Evolutionary conservation across 202 grass and related monocot genomes (phyloP).

Genomic region (Bolboschoenoplectus hybrid): DNA sequence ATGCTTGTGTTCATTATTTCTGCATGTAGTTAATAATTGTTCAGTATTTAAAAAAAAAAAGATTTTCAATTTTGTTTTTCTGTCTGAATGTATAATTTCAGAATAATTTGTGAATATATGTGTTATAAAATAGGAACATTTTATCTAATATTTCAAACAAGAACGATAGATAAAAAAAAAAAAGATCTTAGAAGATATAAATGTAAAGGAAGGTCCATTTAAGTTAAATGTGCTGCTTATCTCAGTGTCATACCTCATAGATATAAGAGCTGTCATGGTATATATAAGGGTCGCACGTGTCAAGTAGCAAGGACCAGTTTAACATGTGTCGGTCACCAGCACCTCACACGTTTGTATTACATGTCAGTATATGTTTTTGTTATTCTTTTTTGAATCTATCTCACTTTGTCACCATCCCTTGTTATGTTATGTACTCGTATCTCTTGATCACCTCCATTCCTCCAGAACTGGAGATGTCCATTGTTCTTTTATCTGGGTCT

Average conservation of each 20-base stretch:
- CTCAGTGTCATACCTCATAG: not conserved
- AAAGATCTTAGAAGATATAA: no score
- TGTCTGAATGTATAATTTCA: no score
- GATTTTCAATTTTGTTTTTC: no score
- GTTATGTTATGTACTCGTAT: not conserved
- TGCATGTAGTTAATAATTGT: no score
- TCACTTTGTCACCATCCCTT: not conserved
- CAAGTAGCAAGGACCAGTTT: not conserved
- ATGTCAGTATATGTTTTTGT: not conserved
- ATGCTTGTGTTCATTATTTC: no score
- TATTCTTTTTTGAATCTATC: not conserved
- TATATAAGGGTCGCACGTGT: not conserved
- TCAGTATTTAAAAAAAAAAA: no score
- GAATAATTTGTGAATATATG: no score
- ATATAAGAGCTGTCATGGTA: not conserved
- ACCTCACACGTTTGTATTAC: not conserved
- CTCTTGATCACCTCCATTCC: not conserved
- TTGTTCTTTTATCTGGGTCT: no score
- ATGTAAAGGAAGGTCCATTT: not conserved
- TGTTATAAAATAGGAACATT: no score
- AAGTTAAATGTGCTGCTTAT: not conserved
- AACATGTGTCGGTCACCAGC: not conserved
- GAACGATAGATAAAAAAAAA: no score
- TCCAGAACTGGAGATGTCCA: not conserved
- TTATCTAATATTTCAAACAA: no score